A percentile compares a stretch with the other conserved stretches of the same genome.
Evolutionary conservation across 345 rosid genomes (phyloP).

Genomic region (Boechera retrofracta): DNA sequence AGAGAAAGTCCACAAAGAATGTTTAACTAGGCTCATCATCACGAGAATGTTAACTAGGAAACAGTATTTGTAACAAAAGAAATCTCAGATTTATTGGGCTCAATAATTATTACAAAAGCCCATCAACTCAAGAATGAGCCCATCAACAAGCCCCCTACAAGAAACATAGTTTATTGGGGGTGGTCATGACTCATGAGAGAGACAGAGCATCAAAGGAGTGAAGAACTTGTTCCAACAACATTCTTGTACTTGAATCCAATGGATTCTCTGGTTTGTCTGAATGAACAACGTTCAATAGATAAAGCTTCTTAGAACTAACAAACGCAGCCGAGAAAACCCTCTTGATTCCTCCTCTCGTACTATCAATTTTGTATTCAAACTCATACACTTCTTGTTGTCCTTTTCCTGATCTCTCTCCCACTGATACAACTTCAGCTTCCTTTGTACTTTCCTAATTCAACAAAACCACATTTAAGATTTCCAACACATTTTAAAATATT

Average conservation of each 20-base stretch:
- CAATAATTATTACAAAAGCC: constrained; percentile 4
- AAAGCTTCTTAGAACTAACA: constrained; percentile 77
- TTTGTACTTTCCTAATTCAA: constrained; percentile 76
- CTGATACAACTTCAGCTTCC: constrained; percentile 73
- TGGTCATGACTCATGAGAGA: constrained; percentile 5
- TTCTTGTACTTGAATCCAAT: constrained; percentile 62
- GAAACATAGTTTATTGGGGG: not conserved
- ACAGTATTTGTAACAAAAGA: not conserved
- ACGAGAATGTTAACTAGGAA: too few species aligned
- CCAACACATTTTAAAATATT: too few species aligned
- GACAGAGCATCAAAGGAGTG: constrained; percentile 68
- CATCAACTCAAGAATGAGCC: not conserved
- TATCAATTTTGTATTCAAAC: constrained; percentile 80
- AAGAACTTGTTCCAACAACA: constrained; percentile 71
- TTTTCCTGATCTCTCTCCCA: constrained; percentile 63
- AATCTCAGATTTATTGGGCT: constrained; percentile 10
- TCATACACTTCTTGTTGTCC: constrained; percentile 77
- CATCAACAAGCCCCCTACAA: not conserved
- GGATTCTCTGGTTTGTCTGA: constrained; percentile 81
- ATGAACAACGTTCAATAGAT: constrained; percentile 71
- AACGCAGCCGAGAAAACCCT: constrained; percentile 86
- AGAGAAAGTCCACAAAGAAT: not conserved
- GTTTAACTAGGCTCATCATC: too few species aligned
- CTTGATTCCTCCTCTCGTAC: constrained; percentile 86
- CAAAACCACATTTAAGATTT: not conserved